Base-by-base conservation (phyloP, 2,329 filamentous ascomycete genomes). In the Hymenoscyphus repandus region DNA sequence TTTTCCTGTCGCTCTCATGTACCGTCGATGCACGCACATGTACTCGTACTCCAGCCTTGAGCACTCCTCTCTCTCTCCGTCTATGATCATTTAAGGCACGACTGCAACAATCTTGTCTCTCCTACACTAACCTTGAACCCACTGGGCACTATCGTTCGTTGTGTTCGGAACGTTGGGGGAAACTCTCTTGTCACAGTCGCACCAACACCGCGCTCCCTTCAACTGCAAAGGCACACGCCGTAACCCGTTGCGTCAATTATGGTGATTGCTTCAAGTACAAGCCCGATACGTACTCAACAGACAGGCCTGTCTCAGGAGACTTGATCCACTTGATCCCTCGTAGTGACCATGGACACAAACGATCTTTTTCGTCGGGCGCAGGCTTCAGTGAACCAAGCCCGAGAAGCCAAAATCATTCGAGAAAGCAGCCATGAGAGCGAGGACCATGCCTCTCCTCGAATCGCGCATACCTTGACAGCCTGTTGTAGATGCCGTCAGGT, bases 401-500 rank as follows among this genome's bases (percentile, higher is more conserved):
- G 64, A 39, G 59, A 67, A 36, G 62, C 59, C 22, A 64, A 64
- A 45, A 56, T 54, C 11, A 45, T 62, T 37, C 61, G 64, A 33
- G 65, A 66, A 47, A 64, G 62, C 36, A 66, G 64, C 45, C 62
- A 66, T 41, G 78, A 80, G 52, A 71, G 64, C 48, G 79, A 80
- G 52, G 70, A 74, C 61, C 69, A 74, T 60, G 69, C 15, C n/a
- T 33, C 78, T 51, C 74, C 79, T 64, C 76, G 86, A 58, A 84
- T 90, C 58, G 86, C 86, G 30, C 86, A 91, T 65, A 91, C 88
- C 5, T 69, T 92, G 62, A 90, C 87, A 45, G 88, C 88, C 18
- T 91, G 87, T 64, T 89, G 85, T 64, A 82, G 87, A 55, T 92
- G 87, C 69, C 80, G 87, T 67, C 85, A 88, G 76, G 87, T 89